A percentile compares a stretch with the other conserved stretches of the same genome.
Evolutionary conservation across 1,139 yeast species (phyloP).

Genomic region (Lodderomyces margitis): DNA sequence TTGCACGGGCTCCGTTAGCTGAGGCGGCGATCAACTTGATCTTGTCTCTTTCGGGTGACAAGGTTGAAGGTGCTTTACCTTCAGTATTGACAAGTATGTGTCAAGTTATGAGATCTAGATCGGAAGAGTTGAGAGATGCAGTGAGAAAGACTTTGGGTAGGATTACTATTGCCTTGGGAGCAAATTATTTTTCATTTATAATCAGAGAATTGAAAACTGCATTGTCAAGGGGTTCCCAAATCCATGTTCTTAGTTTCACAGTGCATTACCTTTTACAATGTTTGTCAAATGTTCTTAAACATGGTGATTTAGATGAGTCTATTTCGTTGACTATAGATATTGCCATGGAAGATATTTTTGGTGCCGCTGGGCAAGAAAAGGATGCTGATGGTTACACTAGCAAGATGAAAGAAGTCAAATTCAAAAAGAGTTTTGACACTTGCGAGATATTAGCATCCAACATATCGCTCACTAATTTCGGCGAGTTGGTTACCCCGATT

Average conservation of each 20-base stretch:
- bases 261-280: slow-evolving; percentile 69
- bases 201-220: slow-evolving; percentile 78
- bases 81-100: slow-evolving; percentile 81
- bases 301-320: slow-evolving; percentile 77
- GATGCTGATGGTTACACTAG: slow-evolving; percentile 90
- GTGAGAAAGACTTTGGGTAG: slow-evolving; percentile 74
- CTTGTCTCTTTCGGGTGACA: slow-evolving; percentile 58
- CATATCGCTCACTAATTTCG: slow-evolving; percentile 59
- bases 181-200: slow-evolving; percentile 70
- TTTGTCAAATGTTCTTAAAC: slow-evolving; percentile 41
- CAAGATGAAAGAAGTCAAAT: slow-evolving; percentile 87
- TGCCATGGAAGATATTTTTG: slow-evolving; percentile 91
- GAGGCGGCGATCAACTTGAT: slow-evolving; percentile 77
- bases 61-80: slow-evolving; percentile 63
- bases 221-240: slow-evolving; percentile 84
- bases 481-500: slow-evolving; percentile 67
- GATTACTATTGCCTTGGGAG: slow-evolving; percentile 65
- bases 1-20: slow-evolving; percentile 73
- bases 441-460: slow-evolving; percentile 74
- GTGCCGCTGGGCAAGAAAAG: slow-evolving; percentile 90
- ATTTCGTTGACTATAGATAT: slow-evolving; percentile 61
- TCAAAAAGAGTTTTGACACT: slow-evolving; percentile 84
- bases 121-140: slow-evolving; percentile 87
- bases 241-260: slow-evolving; percentile 89
- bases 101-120: slow-evolving; percentile 81